A percentile compares a stretch with the other conserved stretches of the same genome.
phyloP scores from a whole-genome alignment of 1,139 yeast genomes.

The Citeromyces hawaiiensis region DNA sequence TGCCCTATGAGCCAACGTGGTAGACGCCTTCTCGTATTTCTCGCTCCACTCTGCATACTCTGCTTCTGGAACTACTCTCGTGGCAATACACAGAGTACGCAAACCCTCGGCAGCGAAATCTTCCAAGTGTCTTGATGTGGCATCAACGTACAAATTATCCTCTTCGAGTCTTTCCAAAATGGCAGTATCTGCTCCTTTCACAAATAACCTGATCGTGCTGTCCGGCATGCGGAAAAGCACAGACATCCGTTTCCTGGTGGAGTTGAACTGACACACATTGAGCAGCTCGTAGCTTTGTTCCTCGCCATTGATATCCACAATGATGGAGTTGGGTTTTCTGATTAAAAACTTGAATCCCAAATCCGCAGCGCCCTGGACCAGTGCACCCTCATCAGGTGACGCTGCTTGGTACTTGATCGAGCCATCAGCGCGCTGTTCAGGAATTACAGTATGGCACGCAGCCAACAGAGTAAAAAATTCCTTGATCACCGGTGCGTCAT shows the following conservation, averaged over 20 bases:
- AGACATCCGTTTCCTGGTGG: conserved; percentile 96
- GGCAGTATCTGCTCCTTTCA: conserved; percentile 98
- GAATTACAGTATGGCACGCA: conserved; percentile 95
- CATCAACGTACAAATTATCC: conserved; percentile 69
- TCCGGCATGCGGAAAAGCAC: conserved; percentile 92
- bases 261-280: conserved; percentile 91
- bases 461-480: conserved; percentile 78
- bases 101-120: conserved; percentile 96
- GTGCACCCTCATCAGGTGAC: conserved; percentile 97
- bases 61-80: conserved; percentile 63
- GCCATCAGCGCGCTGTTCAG: conserved; percentile 60
- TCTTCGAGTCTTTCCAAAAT: conserved; percentile 70
- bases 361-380: conserved; percentile 91
- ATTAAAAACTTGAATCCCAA: conserved; percentile 76
- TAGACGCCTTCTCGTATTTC: conserved; percentile 65
- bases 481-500: conserved; percentile 54
- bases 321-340: conserved; percentile 76
- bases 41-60: conserved; percentile 59
- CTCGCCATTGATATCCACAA: conserved; percentile 38
- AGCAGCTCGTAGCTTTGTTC: conserved; percentile 60
- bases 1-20: conserved; percentile 63
- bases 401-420: conserved; percentile 91
- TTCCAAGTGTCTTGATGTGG: conserved; percentile 80
- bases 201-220: conserved; percentile 76
- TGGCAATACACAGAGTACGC: conserved; percentile 87